Base-by-base conservation (phyloP, 2,329 filamentous ascomycete species). In the Fusarium sp. region DNA sequence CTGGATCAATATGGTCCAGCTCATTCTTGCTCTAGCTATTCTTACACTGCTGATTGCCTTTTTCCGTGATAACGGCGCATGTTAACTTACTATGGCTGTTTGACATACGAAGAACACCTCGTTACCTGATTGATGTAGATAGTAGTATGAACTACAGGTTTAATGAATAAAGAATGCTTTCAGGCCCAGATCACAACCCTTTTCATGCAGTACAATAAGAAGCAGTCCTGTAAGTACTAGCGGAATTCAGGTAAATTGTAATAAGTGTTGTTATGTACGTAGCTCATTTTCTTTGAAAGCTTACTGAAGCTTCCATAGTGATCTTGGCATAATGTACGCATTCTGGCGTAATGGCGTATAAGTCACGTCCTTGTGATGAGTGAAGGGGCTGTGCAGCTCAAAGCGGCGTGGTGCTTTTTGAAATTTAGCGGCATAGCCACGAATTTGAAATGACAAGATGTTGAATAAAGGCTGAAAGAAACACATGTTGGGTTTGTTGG, bases 351-450 rank as follows among this genome's bases (percentile, higher is more conserved):
- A 17, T 20, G 28, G 15, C 54, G 39, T 55, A 44, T 39, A 51
- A 19, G 20, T 47, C 40, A 24, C 26, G 40, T 33, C 49, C 32
- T 35, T 26, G 49, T 68, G 52, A 56, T 57, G 24, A 15, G 17
- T 22, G 17, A 15, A 39, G 43, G 39, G 65, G 65, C 65, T 61
- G 51, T 69, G 61, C 44, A 65, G 20, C 58, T 49, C 48, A 40
- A 70, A 70, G 62, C 47, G 67, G 62, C 57, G 67, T 59, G 53
- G 44, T 67, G 48, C 43, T 62, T 49, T 54, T 44, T 41, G 43
- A 56, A 54, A 43, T 43, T 49, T 39, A 47, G 46, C 28, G 50
- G 68, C 68, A 67, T 35, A 71, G 68, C 65, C 68, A 59, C 68
- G 46, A 43, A 37, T 53, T 48, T 45, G 33, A 49, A 63, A 40